These are phyloP conservation scores for Gamsiella multidivaricata DNA, from an alignment of 192 early-diverging fungal species.

Conservation along the genomic window DNA sequence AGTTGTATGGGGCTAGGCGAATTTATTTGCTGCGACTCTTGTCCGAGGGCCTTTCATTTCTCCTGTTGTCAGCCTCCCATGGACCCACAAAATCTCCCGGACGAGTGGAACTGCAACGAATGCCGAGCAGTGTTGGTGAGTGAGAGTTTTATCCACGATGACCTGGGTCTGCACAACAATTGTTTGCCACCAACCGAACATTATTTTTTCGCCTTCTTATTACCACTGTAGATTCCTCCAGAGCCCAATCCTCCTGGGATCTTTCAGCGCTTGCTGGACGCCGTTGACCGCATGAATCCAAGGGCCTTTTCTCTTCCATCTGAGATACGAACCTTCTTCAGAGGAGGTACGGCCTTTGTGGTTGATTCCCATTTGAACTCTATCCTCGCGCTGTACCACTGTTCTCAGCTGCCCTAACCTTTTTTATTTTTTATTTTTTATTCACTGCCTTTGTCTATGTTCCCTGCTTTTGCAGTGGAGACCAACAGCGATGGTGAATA, in stretches of 20 bases:
- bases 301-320: constrained; percentile 49
- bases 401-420: background rate
- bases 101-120: constrained; percentile 55
- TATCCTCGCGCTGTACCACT: background rate
- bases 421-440: background rate
- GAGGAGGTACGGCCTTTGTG: constrained; percentile 40
- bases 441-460: too few relatives aligned
- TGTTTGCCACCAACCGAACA: background rate
- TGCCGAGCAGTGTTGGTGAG: constrained; percentile 23
- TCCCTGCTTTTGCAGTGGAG: constrained; percentile 26
- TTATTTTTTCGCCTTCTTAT: too few relatives aligned
- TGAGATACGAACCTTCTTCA: constrained; percentile 44
- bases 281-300: constrained; percentile 46
- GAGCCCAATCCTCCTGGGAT: constrained; percentile 15
- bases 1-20: constrained; percentile 44
- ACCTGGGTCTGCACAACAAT: background rate
- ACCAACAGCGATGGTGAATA: constrained; percentile 53
- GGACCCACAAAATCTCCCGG: constrained; percentile 37
- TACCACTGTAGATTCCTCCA: constrained; percentile 9
- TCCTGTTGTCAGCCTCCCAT: constrained; percentile 57
- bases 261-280: constrained; percentile 44
- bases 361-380: background rate
- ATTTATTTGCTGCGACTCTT: constrained; percentile 58
- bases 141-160: background rate
- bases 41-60: constrained; percentile 60